Evolutionary conservation across 495 filamentous ascomycete genomes (phyloP).

Genomic region (Sphaerosporella brunnea): DNA sequence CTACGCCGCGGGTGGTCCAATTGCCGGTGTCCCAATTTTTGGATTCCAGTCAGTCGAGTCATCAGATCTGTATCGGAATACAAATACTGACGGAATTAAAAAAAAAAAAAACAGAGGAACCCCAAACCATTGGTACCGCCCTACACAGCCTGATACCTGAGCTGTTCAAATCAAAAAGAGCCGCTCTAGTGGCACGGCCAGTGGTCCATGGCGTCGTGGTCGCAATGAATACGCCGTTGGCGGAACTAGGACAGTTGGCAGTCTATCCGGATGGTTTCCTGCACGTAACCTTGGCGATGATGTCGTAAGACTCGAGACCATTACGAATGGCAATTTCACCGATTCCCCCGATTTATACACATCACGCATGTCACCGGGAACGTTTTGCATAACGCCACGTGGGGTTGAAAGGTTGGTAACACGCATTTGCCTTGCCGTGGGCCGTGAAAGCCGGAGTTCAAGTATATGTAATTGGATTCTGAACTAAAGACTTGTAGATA

Average conservation of each 20-base stretch:
- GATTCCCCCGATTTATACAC: no score
- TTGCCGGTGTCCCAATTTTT: slow-evolving; percentile 30
- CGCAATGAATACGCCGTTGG: slow-evolving; percentile 64
- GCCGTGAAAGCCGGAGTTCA: neutral
- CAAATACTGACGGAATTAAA: neutral
- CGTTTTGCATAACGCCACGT: no score
- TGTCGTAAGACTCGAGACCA: slow-evolving; percentile 26
- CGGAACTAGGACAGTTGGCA: slow-evolving; percentile 63
- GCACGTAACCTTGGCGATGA: slow-evolving; percentile 67
- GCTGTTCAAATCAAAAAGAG: slow-evolving; percentile 73
- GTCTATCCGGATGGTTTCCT: slow-evolving; percentile 88
- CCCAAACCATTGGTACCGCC: slow-evolving; percentile 64
- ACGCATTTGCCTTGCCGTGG: no score
- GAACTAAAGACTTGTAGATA: slow-evolving; percentile 9
- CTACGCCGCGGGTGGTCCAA: slow-evolving; percentile 34
- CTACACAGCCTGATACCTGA: slow-evolving; percentile 60
- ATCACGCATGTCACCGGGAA: no score
- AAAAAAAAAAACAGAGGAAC: slow-evolving; percentile 33
- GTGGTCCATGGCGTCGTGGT: slow-evolving; percentile 76
- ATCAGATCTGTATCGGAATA: neutral
- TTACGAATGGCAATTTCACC: neutral
- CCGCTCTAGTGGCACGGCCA: slow-evolving; percentile 74
- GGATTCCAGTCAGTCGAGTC: slow-evolving; percentile 12
- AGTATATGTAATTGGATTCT: slow-evolving; percentile 11
- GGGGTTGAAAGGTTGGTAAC: no score